Evolutionary conservation across 176 grass and related monocot species (phyloP), one percentile per base, ranked within the genome.

Genomic region (Musa troglodytarum): DNA sequence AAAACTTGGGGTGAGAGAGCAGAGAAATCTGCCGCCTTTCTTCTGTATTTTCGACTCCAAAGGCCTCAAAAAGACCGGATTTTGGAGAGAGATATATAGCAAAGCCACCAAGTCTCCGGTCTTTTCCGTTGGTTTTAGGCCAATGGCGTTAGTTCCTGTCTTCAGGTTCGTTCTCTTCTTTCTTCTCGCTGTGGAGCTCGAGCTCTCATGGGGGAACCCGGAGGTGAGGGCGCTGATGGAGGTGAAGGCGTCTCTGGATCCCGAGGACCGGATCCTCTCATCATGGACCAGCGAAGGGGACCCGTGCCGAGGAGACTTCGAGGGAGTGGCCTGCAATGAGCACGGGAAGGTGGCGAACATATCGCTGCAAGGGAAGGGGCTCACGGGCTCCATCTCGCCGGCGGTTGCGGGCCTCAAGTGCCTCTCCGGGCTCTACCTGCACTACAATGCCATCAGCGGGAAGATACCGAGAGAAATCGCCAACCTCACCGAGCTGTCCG

Each of bases 321-420:
- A 89, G 70, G 95, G 95, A 14, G 88, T 98, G 4, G 90, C 82
- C 7, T 98, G 95, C 84, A 89, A 98, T 65, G 82, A 51, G 63
- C 68, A 74, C 63, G 95, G 95, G 15, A 88, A 78, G 28, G 88
- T 98, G 51, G 90, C 95, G 28, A 98, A 98, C 77, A 86, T 98
- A 50, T 98, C 95, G 69, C 86, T 98, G 71, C 95, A 91, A 79
- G 95, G 90, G 34, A 93, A 87, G 77, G 88, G 88, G 34, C 89
- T 98, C 68, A 53, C 83, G 21, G 90, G 95, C 52, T 82, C 86
- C 79, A 90, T 98, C 5, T 55, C 95, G 12, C 88, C 90, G 22
- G 88, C 88, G 56, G 70, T 98, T 14, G 72, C 86, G 13, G 83
- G 75, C 0, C 95, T 98, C 76, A 76, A 65, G 49, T 78, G 74